Conservation (phyloP, 345 rosid species). For the Eucalyptus coolabah region DNA sequence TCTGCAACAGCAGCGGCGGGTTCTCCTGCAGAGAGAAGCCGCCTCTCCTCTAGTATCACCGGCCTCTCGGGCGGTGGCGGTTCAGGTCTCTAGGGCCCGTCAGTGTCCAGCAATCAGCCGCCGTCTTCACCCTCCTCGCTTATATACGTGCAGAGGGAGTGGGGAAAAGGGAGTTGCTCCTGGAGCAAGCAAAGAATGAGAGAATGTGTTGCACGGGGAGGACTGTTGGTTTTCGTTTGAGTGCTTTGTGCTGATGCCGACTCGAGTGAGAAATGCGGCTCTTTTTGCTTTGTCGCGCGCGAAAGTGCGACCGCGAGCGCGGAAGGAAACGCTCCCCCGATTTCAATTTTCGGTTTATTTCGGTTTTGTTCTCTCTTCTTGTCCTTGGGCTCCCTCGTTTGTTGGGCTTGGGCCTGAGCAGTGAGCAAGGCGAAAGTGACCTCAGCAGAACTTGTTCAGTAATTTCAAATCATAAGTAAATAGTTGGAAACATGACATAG, state of each 20-base stretch:
- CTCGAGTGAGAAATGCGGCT: not conserved
- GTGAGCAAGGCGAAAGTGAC: not conserved
- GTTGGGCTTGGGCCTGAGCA: not conserved
- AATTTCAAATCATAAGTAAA: no score
- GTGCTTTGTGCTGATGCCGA: not conserved
- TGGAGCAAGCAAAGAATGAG: slow-evolving; percentile 46
- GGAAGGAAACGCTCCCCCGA: not conserved
- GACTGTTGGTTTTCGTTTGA: no score
- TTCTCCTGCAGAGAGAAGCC: not conserved
- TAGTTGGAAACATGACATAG: fast-evolving
- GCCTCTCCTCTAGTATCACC: not conserved
- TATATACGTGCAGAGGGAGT: slow-evolving; percentile 6
- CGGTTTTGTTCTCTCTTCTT: not conserved
- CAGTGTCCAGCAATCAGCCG: not conserved
- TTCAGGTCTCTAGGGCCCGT: not conserved
- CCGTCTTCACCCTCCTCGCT: not conserved
- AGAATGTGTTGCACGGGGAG: not conserved
- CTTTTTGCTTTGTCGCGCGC: not conserved
- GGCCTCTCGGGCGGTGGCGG: not conserved
- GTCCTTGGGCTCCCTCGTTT: not conserved
- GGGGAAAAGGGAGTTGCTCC: slow-evolving; percentile 48
- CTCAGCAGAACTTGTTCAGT: fast-evolving
- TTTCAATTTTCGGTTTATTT: not conserved
- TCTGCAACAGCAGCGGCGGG: not conserved
- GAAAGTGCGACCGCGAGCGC: not conserved